A percentile compares a stretch with the other conserved stretches of the same genome.
Conservation (phyloP, 148 eudicot species). For the Drosera capensis region DNA sequence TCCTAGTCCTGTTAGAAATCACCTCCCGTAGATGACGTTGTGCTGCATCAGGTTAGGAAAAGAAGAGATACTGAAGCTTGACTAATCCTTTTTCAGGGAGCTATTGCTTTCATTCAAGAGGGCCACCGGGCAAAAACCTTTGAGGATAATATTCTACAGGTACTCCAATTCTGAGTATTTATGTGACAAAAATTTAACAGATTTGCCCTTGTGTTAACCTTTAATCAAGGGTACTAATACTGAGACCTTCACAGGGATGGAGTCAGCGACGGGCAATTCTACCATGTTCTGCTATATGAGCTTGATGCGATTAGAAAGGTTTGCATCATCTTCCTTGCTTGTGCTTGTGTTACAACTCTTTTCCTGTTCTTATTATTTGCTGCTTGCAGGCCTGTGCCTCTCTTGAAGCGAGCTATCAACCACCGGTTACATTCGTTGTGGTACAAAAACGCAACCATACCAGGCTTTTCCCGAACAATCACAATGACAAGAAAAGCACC, state of each 20-base stretch:
- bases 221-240: too few species aligned
- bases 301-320: slow-evolving; percentile 72
- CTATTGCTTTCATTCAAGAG: slow-evolving; percentile 53
- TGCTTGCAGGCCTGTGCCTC: slow-evolving; percentile 64
- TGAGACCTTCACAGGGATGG: too few species aligned
- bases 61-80: too few species aligned
- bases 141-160: slow-evolving; percentile 64
- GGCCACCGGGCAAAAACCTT: slow-evolving; percentile 66
- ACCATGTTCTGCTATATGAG: slow-evolving; percentile 63
- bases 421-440: slow-evolving; percentile 73
- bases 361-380: background rate
- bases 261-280: slow-evolving; percentile 91
- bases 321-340: slow-evolving; percentile 1
- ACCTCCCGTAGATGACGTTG: too few species aligned
- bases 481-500: slow-evolving; percentile 39
- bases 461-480: slow-evolving; percentile 52
- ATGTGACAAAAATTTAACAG: too few species aligned
- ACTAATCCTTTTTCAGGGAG: slow-evolving; percentile 41
- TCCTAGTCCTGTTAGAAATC: background rate
- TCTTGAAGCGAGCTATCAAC: slow-evolving; percentile 58
- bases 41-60: too few species aligned
- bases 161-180: slow-evolving; percentile 2
- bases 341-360: background rate
- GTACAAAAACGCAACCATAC: slow-evolving; percentile 89
- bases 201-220: too few species aligned